Percentiles rank a stretch among this genome's conserved stretches.
phyloP scores from a whole-genome alignment of 2,329 filamentous ascomycete genomes.

The Phoma sp. region DNA sequence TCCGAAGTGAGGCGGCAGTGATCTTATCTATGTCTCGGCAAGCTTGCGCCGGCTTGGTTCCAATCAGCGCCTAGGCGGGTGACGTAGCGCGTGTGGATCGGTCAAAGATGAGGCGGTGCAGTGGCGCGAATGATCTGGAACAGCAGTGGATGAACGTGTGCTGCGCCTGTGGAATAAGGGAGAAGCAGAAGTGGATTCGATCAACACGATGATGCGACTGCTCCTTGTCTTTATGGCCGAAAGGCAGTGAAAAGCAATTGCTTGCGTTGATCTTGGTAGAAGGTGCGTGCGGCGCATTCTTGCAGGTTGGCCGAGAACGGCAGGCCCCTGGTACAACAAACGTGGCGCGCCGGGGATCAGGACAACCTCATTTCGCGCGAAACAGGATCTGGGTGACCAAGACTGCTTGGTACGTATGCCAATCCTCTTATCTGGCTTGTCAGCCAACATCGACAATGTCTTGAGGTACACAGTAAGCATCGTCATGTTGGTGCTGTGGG shows the following conservation, averaged over 20 bases:
- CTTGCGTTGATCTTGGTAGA: conserved; percentile 5
- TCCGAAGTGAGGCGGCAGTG: conserved; percentile 27
- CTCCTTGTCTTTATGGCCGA: neutral
- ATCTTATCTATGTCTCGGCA: conserved; percentile 27
- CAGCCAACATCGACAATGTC: too few relatives aligned
- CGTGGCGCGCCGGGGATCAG: conserved; percentile 1
- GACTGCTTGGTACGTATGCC: neutral
- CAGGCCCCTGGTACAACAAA: neutral
- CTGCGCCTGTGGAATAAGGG: neutral
- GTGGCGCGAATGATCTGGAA: conserved; percentile 14
- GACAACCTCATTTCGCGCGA: neutral
- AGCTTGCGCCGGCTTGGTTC: conserved; percentile 20
- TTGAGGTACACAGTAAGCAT: too few relatives aligned
- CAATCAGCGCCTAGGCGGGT: conserved; percentile 1
- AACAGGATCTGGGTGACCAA: neutral
- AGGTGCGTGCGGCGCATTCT: conserved; percentile 4
- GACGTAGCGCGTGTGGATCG: conserved; percentile 12
- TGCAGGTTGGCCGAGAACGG: conserved; percentile 8
- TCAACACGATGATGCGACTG: conserved; percentile 5
- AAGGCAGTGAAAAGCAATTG: neutral
- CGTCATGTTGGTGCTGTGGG: neutral
- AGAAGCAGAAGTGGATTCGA: conserved; percentile 4
- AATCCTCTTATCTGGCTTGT: neutral
- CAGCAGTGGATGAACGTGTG: conserved; percentile 5
- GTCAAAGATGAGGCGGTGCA: conserved; percentile 7